Conservation (phyloP, 192 early-diverging fungal genomes). For the Podila verticillata region DNA sequence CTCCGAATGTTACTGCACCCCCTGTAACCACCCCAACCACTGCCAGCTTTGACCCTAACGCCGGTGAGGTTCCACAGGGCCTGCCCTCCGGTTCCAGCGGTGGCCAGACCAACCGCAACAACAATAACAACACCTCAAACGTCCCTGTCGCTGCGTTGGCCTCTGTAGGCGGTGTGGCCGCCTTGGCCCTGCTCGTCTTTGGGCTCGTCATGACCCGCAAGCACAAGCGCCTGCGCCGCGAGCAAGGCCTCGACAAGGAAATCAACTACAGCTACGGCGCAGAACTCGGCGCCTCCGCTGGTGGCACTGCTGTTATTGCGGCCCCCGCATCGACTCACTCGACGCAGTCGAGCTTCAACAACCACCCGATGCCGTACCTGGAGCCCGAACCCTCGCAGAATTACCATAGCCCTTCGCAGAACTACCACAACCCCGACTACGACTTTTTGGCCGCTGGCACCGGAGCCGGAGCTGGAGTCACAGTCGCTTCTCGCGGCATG, state of each 20-base stretch:
- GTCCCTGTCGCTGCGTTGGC: constrained; percentile 24
- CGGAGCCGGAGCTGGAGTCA: background rate
- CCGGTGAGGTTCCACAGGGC: background rate
- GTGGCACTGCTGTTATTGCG: background rate
- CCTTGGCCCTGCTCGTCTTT: constrained; percentile 45
- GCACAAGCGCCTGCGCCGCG: constrained; percentile 10
- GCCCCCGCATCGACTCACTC: background rate
- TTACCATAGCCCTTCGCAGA: too few relatives aligned
- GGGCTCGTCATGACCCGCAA: constrained; percentile 35
- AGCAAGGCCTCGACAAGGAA: constrained; percentile 5
- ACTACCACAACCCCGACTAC: too few relatives aligned
- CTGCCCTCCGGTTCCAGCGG: background rate
- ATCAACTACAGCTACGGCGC: background rate
- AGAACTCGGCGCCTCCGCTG: background rate
- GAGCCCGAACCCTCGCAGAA: background rate
- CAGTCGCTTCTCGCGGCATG: too few relatives aligned
- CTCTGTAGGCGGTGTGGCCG: constrained; percentile 28
- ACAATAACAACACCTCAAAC: constrained; percentile 2
- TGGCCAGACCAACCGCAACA: constrained; percentile 4
- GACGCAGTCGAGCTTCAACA: background rate
- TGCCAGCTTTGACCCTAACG: background rate
- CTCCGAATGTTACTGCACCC: background rate
- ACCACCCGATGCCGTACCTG: background rate
- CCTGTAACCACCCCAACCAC: background rate
- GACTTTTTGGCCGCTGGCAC: background rate